Evolutionary conservation across 2,329 filamentous ascomycete genomes (phyloP).

Genomic region (Cladorrhinum sp.): DNA sequence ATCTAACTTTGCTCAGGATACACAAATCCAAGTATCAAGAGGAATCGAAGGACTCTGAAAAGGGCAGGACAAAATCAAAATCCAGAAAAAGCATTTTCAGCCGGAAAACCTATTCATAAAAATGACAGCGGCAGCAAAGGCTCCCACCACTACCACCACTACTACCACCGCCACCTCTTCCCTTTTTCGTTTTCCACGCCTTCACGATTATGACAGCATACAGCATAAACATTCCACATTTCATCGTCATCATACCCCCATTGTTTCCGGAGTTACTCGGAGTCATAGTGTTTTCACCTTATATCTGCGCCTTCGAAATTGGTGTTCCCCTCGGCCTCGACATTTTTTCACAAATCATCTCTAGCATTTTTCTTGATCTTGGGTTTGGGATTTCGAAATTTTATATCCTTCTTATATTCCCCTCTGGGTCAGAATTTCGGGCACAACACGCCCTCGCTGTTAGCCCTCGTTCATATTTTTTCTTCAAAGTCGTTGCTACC

Average conservation of each 20-base stretch:
- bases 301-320: not conserved
- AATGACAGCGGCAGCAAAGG: not conserved
- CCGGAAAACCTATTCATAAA: constrained; percentile 26
- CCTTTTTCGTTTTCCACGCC: constrained; percentile 5
- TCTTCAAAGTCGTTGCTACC: constrained; percentile 11
- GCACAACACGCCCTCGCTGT: too few relatives aligned
- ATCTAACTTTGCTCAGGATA: constrained; percentile 60
- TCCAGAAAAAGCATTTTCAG: constrained; percentile 68
- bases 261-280: constrained; percentile 13
- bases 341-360: not conserved
- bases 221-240: constrained; percentile 11
- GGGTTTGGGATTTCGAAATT: not conserved
- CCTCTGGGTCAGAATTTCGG: not conserved
- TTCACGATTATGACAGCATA: constrained; percentile 24
- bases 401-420: not conserved
- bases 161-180: not conserved
- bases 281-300: not conserved
- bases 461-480: too few relatives aligned
- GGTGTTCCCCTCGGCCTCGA: not conserved
- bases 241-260: constrained; percentile 14
- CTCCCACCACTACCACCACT: constrained; percentile 1
- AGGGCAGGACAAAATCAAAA: constrained; percentile 73
- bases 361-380: not conserved
- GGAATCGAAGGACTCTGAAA: constrained; percentile 52
- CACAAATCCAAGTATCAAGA: constrained; percentile 93